Percentiles rank a stretch among this genome's conserved stretches.
phyloP scores from a whole-genome alignment of 345 rosid genomes.

The Viola odorata region DNA sequence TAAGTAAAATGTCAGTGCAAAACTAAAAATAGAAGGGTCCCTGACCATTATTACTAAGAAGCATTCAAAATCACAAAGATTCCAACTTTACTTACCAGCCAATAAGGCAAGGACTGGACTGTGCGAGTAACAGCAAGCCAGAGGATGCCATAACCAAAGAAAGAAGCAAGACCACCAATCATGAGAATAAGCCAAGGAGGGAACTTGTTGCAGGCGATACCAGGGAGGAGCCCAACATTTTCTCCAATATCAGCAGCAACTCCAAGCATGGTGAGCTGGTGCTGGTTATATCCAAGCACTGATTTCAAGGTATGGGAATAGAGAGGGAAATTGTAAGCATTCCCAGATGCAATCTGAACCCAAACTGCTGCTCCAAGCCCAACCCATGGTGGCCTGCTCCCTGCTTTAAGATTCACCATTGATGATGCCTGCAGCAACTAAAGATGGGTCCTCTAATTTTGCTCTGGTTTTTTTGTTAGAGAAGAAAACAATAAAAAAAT shows the following conservation, averaged over 20 bases:
- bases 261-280: conserved; percentile 62
- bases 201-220: conserved; percentile 51
- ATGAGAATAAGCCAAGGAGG: conserved; percentile 63
- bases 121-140: conserved; percentile 53
- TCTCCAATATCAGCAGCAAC: conserved; percentile 74
- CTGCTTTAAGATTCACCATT: conserved; percentile 45
- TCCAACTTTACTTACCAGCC: conserved; percentile 48
- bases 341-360: conserved; percentile 61
- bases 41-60: too few species aligned
- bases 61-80: not conserved
- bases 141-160: conserved; percentile 57
- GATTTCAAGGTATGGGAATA: conserved; percentile 67
- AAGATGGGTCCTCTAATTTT: not conserved
- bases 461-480: not conserved
- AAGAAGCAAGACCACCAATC: conserved; percentile 50
- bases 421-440: not conserved
- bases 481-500: too few species aligned
- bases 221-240: conserved; percentile 60
- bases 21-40: too few species aligned
- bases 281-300: conserved; percentile 60
- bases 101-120: conserved; percentile 47
- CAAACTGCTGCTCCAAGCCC: conserved; percentile 67
- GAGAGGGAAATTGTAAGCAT: conserved; percentile 61
- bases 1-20: too few species aligned
- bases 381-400: conserved; percentile 72